These are phyloP conservation scores for Phytopythium aichiense DNA, from an alignment of 352 stramenopile genomes.

Conservation along the genomic window DNA sequence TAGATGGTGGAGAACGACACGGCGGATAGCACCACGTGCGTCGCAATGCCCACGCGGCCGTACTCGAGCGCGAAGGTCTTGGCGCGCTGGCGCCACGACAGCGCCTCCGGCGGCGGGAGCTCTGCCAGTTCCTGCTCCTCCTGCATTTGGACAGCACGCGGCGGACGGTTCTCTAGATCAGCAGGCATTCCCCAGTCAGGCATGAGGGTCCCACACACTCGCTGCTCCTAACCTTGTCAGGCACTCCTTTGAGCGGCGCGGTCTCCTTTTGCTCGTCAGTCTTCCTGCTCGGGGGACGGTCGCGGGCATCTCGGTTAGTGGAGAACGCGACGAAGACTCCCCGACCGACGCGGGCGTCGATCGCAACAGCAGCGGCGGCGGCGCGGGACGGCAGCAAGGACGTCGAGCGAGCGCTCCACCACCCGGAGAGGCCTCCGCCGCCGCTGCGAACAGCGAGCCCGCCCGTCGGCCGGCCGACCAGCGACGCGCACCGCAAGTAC, in stretches of 20 bases:
- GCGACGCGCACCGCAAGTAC: slow-evolving; percentile 1
- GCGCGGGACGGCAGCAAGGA: not conserved
- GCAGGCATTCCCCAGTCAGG: not conserved
- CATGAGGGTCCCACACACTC: not conserved
- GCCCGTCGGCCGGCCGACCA: not conserved
- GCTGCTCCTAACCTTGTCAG: slow-evolving; percentile 12
- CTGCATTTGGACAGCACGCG: not conserved
- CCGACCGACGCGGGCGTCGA: not conserved
- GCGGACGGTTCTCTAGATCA: slow-evolving; percentile 1
- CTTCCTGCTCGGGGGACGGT: not conserved
- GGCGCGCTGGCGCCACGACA: slow-evolving; percentile 59
- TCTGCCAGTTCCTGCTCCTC: slow-evolving; percentile 17
- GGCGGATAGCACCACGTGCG: slow-evolving; percentile 71
- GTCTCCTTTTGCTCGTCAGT: slow-evolving; percentile 28
- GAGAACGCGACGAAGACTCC: not conserved
- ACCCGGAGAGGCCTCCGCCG: slow-evolving; percentile 1
- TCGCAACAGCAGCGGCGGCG: not conserved
- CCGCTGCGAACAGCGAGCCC: not conserved
- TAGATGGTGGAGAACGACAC: slow-evolving; percentile 79
- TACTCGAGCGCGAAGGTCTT: slow-evolving; percentile 85
- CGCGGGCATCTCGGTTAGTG: slow-evolving; percentile 3
- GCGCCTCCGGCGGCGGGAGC: slow-evolving; percentile 9
- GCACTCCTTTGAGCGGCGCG: slow-evolving; percentile 18
- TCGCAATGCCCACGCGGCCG: slow-evolving; percentile 68
- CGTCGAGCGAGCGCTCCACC: not conserved